phyloP scores from a whole-genome alignment of 208 protist species.

The Trypanosoma vivax region DNA sequence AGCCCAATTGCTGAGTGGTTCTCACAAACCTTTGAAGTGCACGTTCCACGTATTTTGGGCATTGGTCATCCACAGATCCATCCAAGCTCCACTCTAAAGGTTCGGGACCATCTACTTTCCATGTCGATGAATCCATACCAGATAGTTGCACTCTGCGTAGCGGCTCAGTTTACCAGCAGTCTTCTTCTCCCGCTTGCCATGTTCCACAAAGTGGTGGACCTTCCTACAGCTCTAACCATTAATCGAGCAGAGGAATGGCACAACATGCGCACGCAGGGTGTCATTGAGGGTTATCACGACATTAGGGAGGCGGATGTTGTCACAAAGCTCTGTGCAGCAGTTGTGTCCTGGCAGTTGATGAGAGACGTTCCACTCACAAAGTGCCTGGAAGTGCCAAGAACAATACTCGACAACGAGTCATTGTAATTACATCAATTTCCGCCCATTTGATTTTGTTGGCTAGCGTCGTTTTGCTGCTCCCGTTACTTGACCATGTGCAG shows the following conservation, averaged over 20 bases:
- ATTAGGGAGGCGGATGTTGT: slow-evolving; percentile 85
- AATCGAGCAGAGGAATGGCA: slow-evolving; percentile 85
- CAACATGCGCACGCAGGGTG: slow-evolving; percentile 57
- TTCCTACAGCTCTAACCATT: slow-evolving; percentile 70
- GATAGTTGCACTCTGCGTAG: slow-evolving; percentile 83
- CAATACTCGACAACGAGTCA: slow-evolving; percentile 7
- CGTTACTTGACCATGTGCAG: no score
- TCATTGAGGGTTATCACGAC: slow-evolving; percentile 89
- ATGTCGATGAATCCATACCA: slow-evolving; percentile 90
- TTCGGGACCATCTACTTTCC: slow-evolving; percentile 65
- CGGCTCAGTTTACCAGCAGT: slow-evolving; percentile 89
- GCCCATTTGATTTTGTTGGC: background rate
- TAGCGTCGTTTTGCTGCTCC: no score
- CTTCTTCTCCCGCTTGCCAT: slow-evolving; percentile 84
- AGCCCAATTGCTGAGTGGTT: slow-evolving; percentile 80
- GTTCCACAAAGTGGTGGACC: slow-evolving; percentile 64
- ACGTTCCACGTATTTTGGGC: slow-evolving; percentile 79
- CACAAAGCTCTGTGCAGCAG: slow-evolving; percentile 83
- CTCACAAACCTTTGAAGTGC: slow-evolving; percentile 48
- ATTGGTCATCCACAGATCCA: slow-evolving; percentile 77
- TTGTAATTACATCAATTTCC: background rate
- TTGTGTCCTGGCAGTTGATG: slow-evolving; percentile 75
- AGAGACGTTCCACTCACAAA: slow-evolving; percentile 64
- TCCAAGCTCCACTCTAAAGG: slow-evolving; percentile 33
- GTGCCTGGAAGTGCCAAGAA: slow-evolving; percentile 68